Base-by-base conservation (phyloP, 2,329 filamentous ascomycete species). In the Periglandula ipomoeae region DNA sequence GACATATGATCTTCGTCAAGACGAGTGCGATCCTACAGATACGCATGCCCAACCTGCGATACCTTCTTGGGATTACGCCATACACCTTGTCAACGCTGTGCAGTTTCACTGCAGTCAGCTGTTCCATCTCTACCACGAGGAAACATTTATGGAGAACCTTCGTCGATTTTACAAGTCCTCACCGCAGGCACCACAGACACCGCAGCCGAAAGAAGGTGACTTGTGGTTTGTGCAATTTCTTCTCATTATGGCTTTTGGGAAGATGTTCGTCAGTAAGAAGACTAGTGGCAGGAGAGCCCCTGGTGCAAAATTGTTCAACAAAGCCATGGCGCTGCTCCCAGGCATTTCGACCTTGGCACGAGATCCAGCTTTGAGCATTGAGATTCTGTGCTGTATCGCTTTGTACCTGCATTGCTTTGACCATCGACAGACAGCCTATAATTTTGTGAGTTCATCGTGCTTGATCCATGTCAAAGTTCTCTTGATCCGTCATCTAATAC, bases 81-180 rank as follows among this genome's bases (percentile, higher is more conserved):
- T 78, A 2, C 59, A 73, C 48, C 58, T 79, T 3, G 72, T 78
- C 61, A 78, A 76, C 51, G 70, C 73, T 0, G 74, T 78, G 50
- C 78, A 78, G 48, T 79, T 78, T 39, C 73, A 78, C 50, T 76
- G 74, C 48, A 70, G 71, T 3, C 75, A 76, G 26, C 57, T 78
- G 3, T 75, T 76, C 22, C 74, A 77, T 44, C 60, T 79, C 2
- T 76, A 78, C 39, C 74, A 80, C 22, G 75, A 78, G 44, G 64
- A 69, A 10, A 65, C 63, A 0, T 79, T 79, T 49, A 75, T 75
- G 68, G 51, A 41, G 1, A 56, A 56, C 22, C 50, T 64, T 0
- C 56, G 61, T 20, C 52, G 59, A 5, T 64, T 63, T 34, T 66
- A 65, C 13, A n/a, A 15, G 20, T 38, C 58, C 2, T n/a, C n/a